Base-by-base conservation (phyloP, 371 early-diverging fungal genomes). In the Syncephalastrum contaminatum region DNA sequence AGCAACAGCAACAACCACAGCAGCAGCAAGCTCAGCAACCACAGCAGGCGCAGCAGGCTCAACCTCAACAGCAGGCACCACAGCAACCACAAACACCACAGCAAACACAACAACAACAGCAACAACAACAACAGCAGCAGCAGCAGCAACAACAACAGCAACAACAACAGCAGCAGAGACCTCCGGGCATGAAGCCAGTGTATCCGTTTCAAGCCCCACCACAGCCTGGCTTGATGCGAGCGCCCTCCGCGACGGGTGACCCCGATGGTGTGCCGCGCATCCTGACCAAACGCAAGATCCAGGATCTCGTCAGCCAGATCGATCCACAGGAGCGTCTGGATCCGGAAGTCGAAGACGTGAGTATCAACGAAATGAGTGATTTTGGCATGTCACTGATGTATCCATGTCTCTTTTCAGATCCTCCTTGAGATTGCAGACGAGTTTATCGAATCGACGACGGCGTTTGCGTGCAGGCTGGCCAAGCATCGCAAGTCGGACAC, bases 371-470 rank as follows among this genome's bases (percentile, higher is more conserved):
- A n/a, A 43, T 18, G 14, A 30, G 18, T 30, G 22, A 12, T 36
- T 40, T 8, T 16, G 39, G 5, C 36, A 19, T 2, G 12, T 49
- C 42, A 67, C 46, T 4, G 41, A 24, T 7, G 25, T 1, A 43
- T 16, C n/a, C 41, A 22, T 30, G 4, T 14, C 14, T 24, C 48
- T 16, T 6, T 58, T 47, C 63, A 91, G 93, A 82, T 90, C 51
- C 62, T 92, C 14, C 76, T 95, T 61, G 92, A 93, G 57, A 81
- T 96, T 41, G 95, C 96, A 0, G 94, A 95, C 67, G 92, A 95
- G 59, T 96, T 97, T 70, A 93, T 97, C 47, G 89, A 93, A 53
- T 88, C 91, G 1, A 93, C 94, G 0, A 89, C 92, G 2, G 73
- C 82, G 48, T 88, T 91, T 67, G 92, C 93, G 8, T 91, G 92